Conservation (phyloP, 495 filamentous ascomycete genomes). For the Penicillium atrosanguineum region DNA sequence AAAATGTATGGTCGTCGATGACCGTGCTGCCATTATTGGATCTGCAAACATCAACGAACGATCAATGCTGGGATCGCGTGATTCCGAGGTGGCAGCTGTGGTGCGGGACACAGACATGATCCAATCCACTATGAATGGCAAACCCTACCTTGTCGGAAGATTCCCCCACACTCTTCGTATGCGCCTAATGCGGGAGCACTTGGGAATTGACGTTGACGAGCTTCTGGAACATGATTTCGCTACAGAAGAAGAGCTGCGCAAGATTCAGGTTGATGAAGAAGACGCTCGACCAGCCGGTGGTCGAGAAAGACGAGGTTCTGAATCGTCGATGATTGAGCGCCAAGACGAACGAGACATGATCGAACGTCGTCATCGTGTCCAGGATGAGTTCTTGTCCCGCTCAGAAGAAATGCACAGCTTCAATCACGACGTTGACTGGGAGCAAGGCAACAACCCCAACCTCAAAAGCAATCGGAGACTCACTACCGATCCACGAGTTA, state of each 20-base stretch:
- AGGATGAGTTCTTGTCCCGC: conserved; percentile 61
- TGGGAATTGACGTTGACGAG: conserved; percentile 92
- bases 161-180: conserved; percentile 93
- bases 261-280: conserved; percentile 40
- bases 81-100: conserved; percentile 89
- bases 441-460: conserved; percentile 61
- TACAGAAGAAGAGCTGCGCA: conserved; percentile 44
- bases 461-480: conserved; percentile 56
- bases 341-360: conserved; percentile 52
- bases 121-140: conserved; percentile 85
- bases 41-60: conserved; percentile 99
- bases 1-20: conserved; percentile 96
- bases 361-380: conserved; percentile 55
- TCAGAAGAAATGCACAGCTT: conserved; percentile 68
- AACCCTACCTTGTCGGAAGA: conserved; percentile 82
- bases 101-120: conserved; percentile 94
- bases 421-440: conserved; percentile 80
- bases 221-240: conserved; percentile 75
- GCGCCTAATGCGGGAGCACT: conserved; percentile 94
- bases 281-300: conserved; percentile 18
- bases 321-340: conserved; percentile 37
- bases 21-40: conserved; percentile 89
- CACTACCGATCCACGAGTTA: conserved; percentile 63
- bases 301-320: conserved; percentile 29
- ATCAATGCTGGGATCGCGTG: conserved; percentile 86